phyloP scores from a whole-genome alignment of 179 eudicot genomes.

The Heliamphora pulchella region DNA sequence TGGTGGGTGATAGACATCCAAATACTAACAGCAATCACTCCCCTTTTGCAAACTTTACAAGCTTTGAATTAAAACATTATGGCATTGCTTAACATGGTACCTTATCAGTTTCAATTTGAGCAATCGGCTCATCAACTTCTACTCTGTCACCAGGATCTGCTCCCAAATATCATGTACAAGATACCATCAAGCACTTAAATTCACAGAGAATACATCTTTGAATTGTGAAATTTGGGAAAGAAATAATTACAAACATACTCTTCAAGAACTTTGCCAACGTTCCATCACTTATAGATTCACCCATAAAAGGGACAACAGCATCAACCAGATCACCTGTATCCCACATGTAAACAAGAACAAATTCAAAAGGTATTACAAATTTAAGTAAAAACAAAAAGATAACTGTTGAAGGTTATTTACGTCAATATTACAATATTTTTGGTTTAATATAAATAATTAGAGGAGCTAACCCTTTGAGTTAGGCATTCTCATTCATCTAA shows the following conservation, averaged over 20 bases:
- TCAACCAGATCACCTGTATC: constrained; percentile 71
- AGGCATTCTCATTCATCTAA: too few species aligned
- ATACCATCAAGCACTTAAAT: not conserved
- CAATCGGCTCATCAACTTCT: constrained; percentile 88
- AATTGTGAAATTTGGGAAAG: not conserved
- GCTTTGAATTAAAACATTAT: not conserved
- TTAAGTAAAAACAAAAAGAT: too few species aligned
- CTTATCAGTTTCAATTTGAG: constrained; percentile 90
- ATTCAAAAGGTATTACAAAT: not conserved
- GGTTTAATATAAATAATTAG: too few species aligned
- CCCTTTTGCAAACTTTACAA: not conserved
- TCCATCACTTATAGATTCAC: constrained; percentile 96
- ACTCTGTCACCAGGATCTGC: constrained; percentile 87
- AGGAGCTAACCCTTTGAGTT: too few species aligned
- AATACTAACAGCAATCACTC: not conserved
- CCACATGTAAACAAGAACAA: not conserved
- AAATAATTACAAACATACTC: constrained; percentile 41
- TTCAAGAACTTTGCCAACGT: constrained; percentile 84
- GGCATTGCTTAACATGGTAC: constrained; percentile 23
- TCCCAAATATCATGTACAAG: constrained; percentile 14
- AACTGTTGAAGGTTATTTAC: too few species aligned
- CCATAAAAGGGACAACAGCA: constrained; percentile 98
- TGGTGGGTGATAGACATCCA: constrained; percentile 20
- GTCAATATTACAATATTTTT: too few species aligned
- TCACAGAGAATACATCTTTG: not conserved